phyloP scores from a whole-genome alignment of 352 stramenopile genomes.

The Pythium sukuiense region DNA sequence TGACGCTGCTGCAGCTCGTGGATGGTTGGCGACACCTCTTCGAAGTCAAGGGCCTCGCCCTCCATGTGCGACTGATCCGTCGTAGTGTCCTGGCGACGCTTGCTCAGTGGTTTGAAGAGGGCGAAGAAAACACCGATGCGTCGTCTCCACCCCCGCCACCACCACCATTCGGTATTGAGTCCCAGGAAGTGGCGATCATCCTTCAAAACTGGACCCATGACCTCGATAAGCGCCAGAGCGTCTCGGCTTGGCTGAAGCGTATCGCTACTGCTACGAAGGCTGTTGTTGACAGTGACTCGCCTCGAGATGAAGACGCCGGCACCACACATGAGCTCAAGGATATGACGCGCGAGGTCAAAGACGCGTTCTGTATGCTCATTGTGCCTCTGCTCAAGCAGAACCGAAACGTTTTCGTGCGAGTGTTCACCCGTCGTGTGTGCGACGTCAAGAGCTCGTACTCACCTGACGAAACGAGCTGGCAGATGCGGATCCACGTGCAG shows the following conservation, averaged over 20 bases:
- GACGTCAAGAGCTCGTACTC: constrained; percentile 23
- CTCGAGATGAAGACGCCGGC: constrained; percentile 9
- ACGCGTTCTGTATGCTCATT: constrained; percentile 69
- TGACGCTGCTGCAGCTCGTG: constrained; percentile 2
- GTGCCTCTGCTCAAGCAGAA: constrained; percentile 69
- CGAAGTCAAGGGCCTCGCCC: constrained; percentile 3
- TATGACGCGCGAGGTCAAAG: constrained; percentile 70
- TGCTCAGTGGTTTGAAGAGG: constrained; percentile 47
- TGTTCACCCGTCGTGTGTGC: constrained; percentile 45
- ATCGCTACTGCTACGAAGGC: constrained; percentile 36
- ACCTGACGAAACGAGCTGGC: constrained; percentile 35
- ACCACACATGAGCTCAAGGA: constrained; percentile 51
- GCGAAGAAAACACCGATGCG: constrained; percentile 7
- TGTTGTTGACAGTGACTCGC: constrained; percentile 9
- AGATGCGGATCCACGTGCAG: constrained; percentile 68
- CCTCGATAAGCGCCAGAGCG: constrained; percentile 34
- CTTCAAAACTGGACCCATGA: constrained; percentile 63
- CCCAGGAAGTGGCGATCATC: constrained; percentile 52
- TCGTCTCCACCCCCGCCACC: constrained; percentile 22
- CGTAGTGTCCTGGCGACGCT: constrained; percentile 39
- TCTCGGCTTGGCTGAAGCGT: constrained; percentile 45
- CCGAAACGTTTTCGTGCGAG: constrained; percentile 41
- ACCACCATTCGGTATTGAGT: constrained; percentile 56
- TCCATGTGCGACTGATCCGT: constrained; percentile 30
- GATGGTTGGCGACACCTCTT: constrained; percentile 14